phyloP scores from a whole-genome alignment of 345 rosid species.

The Capsella bursapastoris region DNA sequence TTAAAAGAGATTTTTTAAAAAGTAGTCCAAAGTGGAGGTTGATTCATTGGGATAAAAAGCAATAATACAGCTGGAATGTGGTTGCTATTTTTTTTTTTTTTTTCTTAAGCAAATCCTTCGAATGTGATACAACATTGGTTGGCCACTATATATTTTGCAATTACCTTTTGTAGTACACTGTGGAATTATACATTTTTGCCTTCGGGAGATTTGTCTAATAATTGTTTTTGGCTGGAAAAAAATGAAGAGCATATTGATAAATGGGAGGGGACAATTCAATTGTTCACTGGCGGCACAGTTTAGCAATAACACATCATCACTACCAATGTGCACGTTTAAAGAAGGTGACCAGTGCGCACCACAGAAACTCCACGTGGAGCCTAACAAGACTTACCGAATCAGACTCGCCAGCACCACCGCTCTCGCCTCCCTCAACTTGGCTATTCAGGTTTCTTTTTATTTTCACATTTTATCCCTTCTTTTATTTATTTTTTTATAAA shows the following conservation, averaged over 20 bases:
- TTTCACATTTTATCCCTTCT: background rate
- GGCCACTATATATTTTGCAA: background rate
- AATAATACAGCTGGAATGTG: background rate
- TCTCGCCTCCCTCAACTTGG: slow-evolving; percentile 75
- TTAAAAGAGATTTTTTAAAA: background rate
- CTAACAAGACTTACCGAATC: slow-evolving; percentile 69
- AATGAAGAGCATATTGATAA: slow-evolving; percentile 56
- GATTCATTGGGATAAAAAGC: background rate
- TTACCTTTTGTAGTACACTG: background rate
- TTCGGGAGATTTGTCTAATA: background rate
- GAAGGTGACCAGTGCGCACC: slow-evolving; percentile 75
- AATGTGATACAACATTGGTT: background rate
- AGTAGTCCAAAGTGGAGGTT: slow-evolving; percentile 15
- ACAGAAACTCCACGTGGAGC: slow-evolving; percentile 50
- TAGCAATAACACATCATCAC: background rate
- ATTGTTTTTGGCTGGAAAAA: background rate
- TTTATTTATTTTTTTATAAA: background rate
- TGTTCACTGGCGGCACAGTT: slow-evolving; percentile 69
- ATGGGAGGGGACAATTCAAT: slow-evolving; percentile 85
- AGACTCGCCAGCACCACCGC: slow-evolving; percentile 77
- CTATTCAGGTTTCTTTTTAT: slow-evolving; percentile 51
- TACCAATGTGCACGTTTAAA: slow-evolving; percentile 51
- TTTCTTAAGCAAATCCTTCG: background rate
- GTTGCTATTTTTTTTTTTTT: background rate
- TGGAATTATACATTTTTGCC: background rate